These are phyloP conservation scores for Nitzschia sp. DNA, from an alignment of 108 stramenopile species.

Conservation along the genomic window DNA sequence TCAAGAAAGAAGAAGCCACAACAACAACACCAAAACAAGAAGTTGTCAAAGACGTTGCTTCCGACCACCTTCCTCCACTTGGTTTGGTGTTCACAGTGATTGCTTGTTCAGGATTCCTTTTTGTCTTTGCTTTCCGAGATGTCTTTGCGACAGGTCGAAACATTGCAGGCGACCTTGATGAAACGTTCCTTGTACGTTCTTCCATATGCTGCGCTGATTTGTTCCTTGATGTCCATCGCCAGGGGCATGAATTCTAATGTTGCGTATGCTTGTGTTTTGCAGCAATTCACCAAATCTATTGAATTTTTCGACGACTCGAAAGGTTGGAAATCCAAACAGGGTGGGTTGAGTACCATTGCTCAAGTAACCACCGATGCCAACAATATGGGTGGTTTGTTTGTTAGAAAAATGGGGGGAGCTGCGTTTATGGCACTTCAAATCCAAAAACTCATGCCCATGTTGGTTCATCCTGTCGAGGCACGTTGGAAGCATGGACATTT, in stretches of 20 bases:
- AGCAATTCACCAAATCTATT: conserved; percentile 78
- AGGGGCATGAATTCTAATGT: neutral
- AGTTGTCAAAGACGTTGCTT: conserved; percentile 15
- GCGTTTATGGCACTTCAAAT: conserved; percentile 69
- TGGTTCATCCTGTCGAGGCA: conserved; percentile 73
- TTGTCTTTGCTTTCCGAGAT: conserved; percentile 74
- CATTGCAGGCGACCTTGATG: conserved; percentile 58
- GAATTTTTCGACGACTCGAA: conserved; percentile 69
- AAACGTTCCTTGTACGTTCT: conserved; percentile 49
- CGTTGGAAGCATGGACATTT: conserved; percentile 80
- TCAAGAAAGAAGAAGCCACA: neutral
- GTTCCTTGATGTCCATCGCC: neutral
- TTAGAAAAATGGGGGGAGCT: conserved; percentile 78
- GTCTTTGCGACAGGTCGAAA: conserved; percentile 75
- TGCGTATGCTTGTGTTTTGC: conserved; percentile 3
- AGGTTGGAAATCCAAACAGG: conserved; percentile 84
- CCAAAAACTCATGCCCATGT: conserved; percentile 72
- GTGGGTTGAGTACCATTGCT: conserved; percentile 74
- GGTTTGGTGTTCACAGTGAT: conserved; percentile 63
- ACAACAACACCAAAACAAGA: neutral
- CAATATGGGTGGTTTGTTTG: conserved; percentile 87
- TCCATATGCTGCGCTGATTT: neutral
- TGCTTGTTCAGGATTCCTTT: conserved; percentile 73
- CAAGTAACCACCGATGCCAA: conserved; percentile 78
- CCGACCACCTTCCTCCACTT: conserved; percentile 73